A percentile compares a stretch with the other conserved stretches of the same genome.
Evolutionary conservation across 208 protist genomes (phyloP).

Genomic region (Sergeia podlipaevii): DNA sequence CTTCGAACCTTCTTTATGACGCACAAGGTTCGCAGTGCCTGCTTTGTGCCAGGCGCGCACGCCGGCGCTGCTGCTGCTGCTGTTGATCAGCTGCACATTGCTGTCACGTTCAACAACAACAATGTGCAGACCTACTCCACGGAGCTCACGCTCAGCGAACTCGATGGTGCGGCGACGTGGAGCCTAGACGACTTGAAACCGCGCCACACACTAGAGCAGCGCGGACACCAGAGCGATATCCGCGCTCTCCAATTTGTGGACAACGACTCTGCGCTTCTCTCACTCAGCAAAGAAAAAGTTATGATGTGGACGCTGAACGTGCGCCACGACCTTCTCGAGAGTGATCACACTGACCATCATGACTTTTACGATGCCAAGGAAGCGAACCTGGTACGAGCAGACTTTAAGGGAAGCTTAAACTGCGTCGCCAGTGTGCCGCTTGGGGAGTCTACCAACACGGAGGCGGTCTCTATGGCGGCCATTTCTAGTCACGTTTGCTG

Average conservation of each 20-base stretch:
- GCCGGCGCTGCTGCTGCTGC: neutral
- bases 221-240: slow-evolving; percentile 78
- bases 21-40: slow-evolving; percentile 74
- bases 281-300: slow-evolving; percentile 76
- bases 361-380: slow-evolving; percentile 80
- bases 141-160: slow-evolving; percentile 43
- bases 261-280: slow-evolving; percentile 74
- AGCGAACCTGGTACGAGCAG: slow-evolving; percentile 45
- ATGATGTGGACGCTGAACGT: slow-evolving; percentile 76
- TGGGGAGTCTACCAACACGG: slow-evolving; percentile 10
- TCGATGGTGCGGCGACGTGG: slow-evolving; percentile 49
- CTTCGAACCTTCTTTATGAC: slow-evolving; percentile 81
- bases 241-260: slow-evolving; percentile 69
- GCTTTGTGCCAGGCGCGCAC: slow-evolving; percentile 47
- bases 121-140: slow-evolving; percentile 72
- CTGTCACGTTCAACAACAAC: slow-evolving; percentile 84
- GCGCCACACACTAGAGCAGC: slow-evolving; percentile 45
- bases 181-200: slow-evolving; percentile 67
- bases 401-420: slow-evolving; percentile 56
- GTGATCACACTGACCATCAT: slow-evolving; percentile 30
- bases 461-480: slow-evolving; percentile 52
- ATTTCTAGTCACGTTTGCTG: slow-evolving; percentile 66
- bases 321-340: slow-evolving; percentile 30
- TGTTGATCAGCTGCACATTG: slow-evolving; percentile 60
- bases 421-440: slow-evolving; percentile 45